A percentile compares a stretch with the other conserved stretches of the same genome.
Evolutionary conservation across 768 basidiomycete species (phyloP).

Genomic region (Boletus reticulatus): DNA sequence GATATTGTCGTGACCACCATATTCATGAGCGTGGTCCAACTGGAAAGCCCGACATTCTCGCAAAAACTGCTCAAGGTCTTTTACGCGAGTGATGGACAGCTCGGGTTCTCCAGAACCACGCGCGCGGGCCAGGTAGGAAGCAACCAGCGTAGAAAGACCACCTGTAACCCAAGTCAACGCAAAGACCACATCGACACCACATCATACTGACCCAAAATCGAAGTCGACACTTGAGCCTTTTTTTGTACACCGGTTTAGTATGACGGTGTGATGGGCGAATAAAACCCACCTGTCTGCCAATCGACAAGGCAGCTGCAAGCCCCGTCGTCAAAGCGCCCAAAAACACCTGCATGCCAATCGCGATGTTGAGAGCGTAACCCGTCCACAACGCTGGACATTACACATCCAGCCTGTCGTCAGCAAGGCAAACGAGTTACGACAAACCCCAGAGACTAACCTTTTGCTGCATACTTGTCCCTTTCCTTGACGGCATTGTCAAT

Average conservation of each 20-base stretch:
- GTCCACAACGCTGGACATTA: slow-evolving; percentile 30
- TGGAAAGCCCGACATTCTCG: slow-evolving; percentile 58
- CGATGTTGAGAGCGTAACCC: slow-evolving; percentile 39
- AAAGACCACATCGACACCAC: not conserved
- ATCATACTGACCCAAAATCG: slow-evolving; percentile 36
- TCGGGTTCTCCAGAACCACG: slow-evolving; percentile 74
- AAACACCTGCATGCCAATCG: slow-evolving; percentile 62
- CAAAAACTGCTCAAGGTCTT: slow-evolving; percentile 65
- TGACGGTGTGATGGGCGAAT: too few relatives aligned
- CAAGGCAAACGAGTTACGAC: not conserved
- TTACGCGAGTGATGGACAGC: slow-evolving; percentile 49
- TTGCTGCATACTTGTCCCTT: slow-evolving; percentile 43
- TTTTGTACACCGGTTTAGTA: not conserved
- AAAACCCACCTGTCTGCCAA: slow-evolving; percentile 39
- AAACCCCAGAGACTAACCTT: slow-evolving; percentile 34
- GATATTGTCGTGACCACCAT: slow-evolving; percentile 3
- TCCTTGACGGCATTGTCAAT: slow-evolving; percentile 46
- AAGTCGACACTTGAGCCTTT: slow-evolving; percentile 38
- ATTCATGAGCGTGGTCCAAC: slow-evolving; percentile 52
- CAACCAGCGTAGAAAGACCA: slow-evolving; percentile 63
- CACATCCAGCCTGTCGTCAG: not conserved
- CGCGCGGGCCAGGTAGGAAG: slow-evolving; percentile 68
- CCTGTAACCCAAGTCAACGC: slow-evolving; percentile 34
- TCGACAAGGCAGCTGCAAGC: slow-evolving; percentile 46
- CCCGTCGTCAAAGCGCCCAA: slow-evolving; percentile 69